Evolutionary conservation across 176 grass and related monocot species (phyloP), one percentile per base, ranked within the genome.

Genomic region (Miscanthus lutarioriparius): DNA sequence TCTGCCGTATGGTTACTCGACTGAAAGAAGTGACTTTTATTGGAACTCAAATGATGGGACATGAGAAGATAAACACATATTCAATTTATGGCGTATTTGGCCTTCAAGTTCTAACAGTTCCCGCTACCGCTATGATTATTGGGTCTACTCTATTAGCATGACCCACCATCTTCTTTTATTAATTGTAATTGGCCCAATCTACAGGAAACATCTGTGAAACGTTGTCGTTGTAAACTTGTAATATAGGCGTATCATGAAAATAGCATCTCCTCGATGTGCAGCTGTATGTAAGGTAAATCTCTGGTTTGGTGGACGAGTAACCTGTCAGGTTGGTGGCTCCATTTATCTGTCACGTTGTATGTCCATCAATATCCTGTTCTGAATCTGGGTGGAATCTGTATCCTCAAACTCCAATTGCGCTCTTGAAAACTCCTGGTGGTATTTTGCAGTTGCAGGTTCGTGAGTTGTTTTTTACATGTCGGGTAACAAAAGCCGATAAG

Each of bases 1-100:
- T 89, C 90, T 91, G 53, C 92, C 86, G 4, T 91, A 92, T 33
- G 74, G 75, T 32, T 94, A 97, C 85, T 82, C 85, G 0, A 65
- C 78, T 48, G 87, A 89, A 86, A 89, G 79, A 82, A 74, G 80
- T 66, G 86, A 91, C 23, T 84, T 85, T 36, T 88, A 87, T 84
- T 89, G 92, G 88, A 90, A 76, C 74, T 82, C 92, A 73, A 94
- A 77, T 68, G 80, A 82, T 4, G 75, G 66, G 77, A 41, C 70
- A 14, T 82, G 67, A 87, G 48, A 64, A 26, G 48, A 74, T 64
- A 83, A 23, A 32, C 54, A 43, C 26, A 81, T 38, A 38, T 32
- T 53, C 25, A 30, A 83, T 65, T 80, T 27, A 64, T n/a, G 40
- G 51, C 81, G 81, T 75, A 68, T 90, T 71, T 56, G 0, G 5